These are phyloP conservation scores for Trypanosomatidae sp. DNA, from an alignment of 208 protist genomes.

Conservation along the genomic window DNA sequence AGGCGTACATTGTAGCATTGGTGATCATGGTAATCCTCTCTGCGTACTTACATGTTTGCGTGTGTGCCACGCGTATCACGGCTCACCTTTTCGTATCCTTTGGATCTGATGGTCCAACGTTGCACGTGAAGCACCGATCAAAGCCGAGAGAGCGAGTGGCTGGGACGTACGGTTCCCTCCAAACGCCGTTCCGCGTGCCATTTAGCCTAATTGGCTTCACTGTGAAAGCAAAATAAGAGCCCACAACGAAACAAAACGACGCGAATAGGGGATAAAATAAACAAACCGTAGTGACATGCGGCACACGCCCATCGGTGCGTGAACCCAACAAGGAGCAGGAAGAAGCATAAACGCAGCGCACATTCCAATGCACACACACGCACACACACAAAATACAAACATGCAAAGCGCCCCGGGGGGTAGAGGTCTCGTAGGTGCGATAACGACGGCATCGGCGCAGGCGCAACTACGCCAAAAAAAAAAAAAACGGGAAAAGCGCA, in stretches of 20 bases:
- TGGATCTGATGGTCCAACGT: not conserved
- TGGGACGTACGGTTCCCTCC: not conserved
- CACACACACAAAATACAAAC: not conserved
- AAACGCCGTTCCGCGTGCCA: no score
- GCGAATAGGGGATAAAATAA: not conserved
- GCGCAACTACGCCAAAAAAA: not conserved
- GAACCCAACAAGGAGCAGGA: not conserved
- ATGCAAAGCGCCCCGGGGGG: not conserved
- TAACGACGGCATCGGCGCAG: not conserved
- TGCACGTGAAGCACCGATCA: not conserved
- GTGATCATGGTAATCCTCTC: not conserved
- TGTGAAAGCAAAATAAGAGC: not conserved
- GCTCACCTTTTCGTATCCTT: not conserved
- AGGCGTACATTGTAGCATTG: not conserved
- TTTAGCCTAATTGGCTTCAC: no score
- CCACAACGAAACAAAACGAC: not conserved
- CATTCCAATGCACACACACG: not conserved
- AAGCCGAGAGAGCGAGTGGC: not conserved
- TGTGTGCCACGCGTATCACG: not conserved
- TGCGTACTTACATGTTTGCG: not conserved
- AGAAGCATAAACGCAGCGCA: not conserved
- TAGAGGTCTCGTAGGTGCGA: not conserved
- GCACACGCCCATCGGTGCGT: not conserved
- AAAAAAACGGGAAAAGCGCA: conserved; percentile 2
- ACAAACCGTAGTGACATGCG: not conserved